Evolutionary conservation across 257 asterid species (phyloP).

Genomic region (Petrea volubilis): DNA sequence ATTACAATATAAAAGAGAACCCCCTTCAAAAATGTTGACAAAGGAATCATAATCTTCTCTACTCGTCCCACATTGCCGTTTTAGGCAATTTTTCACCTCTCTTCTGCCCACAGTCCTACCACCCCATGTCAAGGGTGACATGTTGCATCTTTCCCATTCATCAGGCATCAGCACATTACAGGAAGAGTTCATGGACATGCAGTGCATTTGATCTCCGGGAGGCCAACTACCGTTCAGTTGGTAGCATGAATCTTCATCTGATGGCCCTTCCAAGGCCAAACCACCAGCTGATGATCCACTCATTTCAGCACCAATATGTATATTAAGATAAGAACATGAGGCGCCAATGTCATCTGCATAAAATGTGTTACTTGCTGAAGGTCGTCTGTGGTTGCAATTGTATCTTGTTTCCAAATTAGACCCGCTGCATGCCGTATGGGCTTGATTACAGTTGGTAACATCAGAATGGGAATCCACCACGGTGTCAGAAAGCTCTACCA

Average conservation of each 20-base stretch:
- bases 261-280: slow-evolving; percentile 84
- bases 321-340: slow-evolving; percentile 62
- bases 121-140: slow-evolving; percentile 88
- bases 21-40: slow-evolving; percentile 81
- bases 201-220: slow-evolving; percentile 69
- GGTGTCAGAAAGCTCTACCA: slow-evolving; percentile 68
- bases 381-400: slow-evolving; percentile 39
- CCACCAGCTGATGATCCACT: slow-evolving; percentile 49
- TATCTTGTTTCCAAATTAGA: slow-evolving; percentile 52
- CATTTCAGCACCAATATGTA: slow-evolving; percentile 45
- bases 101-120: slow-evolving; percentile 88
- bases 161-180: slow-evolving; percentile 55
- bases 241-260: slow-evolving; percentile 87
- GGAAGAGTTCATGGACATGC: slow-evolving; percentile 60
- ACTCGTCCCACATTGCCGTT: slow-evolving; percentile 69
- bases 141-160: slow-evolving; percentile 84
- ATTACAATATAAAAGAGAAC: slow-evolving; percentile 82
- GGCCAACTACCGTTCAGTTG: slow-evolving; percentile 73
- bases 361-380: slow-evolving; percentile 50
- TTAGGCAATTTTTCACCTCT: slow-evolving; percentile 68
- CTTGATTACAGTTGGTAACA: slow-evolving; percentile 36
- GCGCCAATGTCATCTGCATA: slow-evolving; percentile 48
- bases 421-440: slow-evolving; percentile 39
- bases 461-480: slow-evolving; percentile 61
- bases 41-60: slow-evolving; percentile 87